These are phyloP conservation scores for Talaromyces sp. DNA, from an alignment of 2,329 filamentous ascomycete species.

Conservation along the genomic window DNA sequence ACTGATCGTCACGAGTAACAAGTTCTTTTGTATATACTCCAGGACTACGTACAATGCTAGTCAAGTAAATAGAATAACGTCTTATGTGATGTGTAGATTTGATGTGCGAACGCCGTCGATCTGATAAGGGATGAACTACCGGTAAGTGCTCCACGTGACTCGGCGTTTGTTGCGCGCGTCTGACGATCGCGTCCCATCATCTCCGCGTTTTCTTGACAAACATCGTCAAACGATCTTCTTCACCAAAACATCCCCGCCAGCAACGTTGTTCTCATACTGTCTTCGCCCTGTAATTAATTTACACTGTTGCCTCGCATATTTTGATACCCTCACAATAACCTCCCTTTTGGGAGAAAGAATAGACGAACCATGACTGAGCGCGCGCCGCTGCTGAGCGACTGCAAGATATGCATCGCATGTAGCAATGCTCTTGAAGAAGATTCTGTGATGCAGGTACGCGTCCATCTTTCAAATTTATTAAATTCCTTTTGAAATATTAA, in stretches of 20 bases:
- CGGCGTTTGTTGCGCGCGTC: slow-evolving; percentile 15
- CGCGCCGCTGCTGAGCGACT: slow-evolving; percentile 43
- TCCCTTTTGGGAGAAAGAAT: slow-evolving; percentile 2
- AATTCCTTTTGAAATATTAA: not conserved
- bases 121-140: not conserved
- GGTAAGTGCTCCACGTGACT: slow-evolving; percentile 8
- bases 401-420: slow-evolving; percentile 46
- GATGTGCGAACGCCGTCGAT: not conserved
- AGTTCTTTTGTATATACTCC: not conserved
- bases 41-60: not conserved
- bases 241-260: not conserved
- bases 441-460: slow-evolving; percentile 39
- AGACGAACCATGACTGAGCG: slow-evolving; percentile 12
- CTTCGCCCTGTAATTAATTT: not conserved
- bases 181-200: not conserved
- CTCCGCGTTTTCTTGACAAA: slow-evolving; percentile 9
- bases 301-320: not conserved
- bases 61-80: not conserved
- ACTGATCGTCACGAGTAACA: not conserved
- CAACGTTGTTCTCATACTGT: not conserved
- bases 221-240: not conserved
- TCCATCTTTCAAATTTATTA: not conserved
- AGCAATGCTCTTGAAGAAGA: slow-evolving; percentile 40
- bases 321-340: not conserved
- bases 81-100: not conserved